Percentiles rank a stretch among this genome's conserved stretches.
Evolutionary conservation across 83 land plant genomes (phyloP).

Genomic region (Thuja plicata): DNA sequence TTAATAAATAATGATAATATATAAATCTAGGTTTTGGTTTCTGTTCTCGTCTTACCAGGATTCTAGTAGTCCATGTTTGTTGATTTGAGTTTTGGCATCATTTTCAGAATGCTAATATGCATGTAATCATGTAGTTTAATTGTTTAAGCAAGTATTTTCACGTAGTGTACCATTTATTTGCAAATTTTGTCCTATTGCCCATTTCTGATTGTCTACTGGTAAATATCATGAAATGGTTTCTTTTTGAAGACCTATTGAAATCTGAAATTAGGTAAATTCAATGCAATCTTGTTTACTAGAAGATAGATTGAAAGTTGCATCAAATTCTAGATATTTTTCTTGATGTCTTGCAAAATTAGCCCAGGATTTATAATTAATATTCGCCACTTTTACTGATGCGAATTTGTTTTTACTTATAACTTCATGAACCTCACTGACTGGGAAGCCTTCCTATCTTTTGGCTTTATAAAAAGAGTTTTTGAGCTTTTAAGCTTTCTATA

Average conservation of each 20-base stretch:
- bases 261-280: neutral
- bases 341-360: neutral
- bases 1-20: neutral
- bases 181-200: neutral
- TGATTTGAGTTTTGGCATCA: neutral
- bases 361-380: neutral
- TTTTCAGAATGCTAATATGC: neutral
- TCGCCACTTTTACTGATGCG: neutral
- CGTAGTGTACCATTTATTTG: neutral
- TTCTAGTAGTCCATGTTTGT: neutral
- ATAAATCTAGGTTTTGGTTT: neutral
- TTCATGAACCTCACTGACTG: neutral
- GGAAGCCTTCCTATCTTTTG: neutral
- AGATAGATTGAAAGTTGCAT: neutral
- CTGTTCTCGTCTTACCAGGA: neutral
- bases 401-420: too few relatives aligned
- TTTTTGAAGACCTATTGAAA: too few relatives aligned
- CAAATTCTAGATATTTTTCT: neutral
- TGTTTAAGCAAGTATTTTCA: neutral
- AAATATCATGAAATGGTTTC: neutral
- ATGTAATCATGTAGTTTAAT: neutral
- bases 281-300: neutral
- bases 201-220: neutral
- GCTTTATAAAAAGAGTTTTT: neutral
- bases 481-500: neutral